Percentiles rank a stretch among this genome's conserved stretches.
Evolutionary conservation across 345 rosid species (phyloP).

Genomic region (Ceriops zippeliana): DNA sequence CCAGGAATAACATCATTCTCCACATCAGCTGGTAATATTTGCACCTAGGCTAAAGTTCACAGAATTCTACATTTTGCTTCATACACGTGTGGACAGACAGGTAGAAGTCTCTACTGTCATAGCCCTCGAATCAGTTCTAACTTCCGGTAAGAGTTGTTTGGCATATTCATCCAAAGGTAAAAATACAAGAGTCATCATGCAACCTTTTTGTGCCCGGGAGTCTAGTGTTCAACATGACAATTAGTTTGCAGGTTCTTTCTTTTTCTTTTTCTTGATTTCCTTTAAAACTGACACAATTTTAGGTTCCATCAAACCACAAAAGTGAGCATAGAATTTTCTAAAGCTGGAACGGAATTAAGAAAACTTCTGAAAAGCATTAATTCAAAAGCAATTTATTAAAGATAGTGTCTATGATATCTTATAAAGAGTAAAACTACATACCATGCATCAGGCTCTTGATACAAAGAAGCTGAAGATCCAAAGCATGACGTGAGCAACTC

Average conservation of each 20-base stretch:
- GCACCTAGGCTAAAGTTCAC: too few species aligned
- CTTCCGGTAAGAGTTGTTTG: not conserved
- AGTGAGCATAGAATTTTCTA: not conserved
- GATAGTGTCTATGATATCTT: not conserved
- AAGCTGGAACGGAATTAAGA: not conserved
- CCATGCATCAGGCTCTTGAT: slow-evolving; percentile 93
- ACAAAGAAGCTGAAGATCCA: slow-evolving; percentile 69
- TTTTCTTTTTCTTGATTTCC: too few species aligned
- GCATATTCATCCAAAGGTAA: not conserved
- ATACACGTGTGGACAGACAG: too few species aligned
- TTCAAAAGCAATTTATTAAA: too few species aligned
- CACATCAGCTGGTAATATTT: too few species aligned
- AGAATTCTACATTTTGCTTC: too few species aligned
- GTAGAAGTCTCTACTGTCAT: too few species aligned
- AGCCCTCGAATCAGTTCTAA: not conserved
- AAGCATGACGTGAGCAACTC: slow-evolving; percentile 89
- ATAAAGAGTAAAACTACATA: slow-evolving; percentile 24
- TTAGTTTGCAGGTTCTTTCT: not conserved
- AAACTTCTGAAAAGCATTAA: too few species aligned
- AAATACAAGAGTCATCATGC: not conserved
- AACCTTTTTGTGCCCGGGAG: not conserved
- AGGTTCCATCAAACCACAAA: not conserved
- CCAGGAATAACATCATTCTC: too few species aligned
- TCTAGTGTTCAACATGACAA: not conserved
- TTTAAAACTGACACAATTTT: not conserved